These are phyloP conservation scores for Pythium aphanidermatum DNA, from an alignment of 352 stramenopile genomes.

Conservation along the genomic window DNA sequence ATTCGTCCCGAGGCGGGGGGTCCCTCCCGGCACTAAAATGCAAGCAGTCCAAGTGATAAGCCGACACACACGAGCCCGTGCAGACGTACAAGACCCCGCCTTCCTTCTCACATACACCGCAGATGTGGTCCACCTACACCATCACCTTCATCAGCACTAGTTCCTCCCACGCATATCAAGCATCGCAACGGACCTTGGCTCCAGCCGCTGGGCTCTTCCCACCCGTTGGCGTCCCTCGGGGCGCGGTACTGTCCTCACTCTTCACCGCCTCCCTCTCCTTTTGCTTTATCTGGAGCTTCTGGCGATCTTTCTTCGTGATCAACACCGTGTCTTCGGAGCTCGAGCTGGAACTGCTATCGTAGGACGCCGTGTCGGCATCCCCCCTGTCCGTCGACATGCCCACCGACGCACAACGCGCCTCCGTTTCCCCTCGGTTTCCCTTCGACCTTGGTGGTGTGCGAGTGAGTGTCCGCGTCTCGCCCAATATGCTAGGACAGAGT, in stretches of 20 bases:
- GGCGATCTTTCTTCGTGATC: slow-evolving; percentile 58
- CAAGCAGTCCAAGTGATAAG: slow-evolving; percentile 59
- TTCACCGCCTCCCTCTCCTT: slow-evolving; percentile 37
- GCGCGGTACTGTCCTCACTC: not conserved
- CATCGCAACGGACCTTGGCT: not conserved
- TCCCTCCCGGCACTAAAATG: not conserved
- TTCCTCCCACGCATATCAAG: too few species aligned
- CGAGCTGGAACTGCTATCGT: slow-evolving; percentile 52
- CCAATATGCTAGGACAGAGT: too few species aligned
- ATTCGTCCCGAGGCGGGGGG: slow-evolving; percentile 20
- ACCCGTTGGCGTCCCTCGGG: not conserved
- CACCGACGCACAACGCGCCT: too few species aligned
- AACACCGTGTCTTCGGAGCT: slow-evolving; percentile 69
- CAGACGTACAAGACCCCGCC: slow-evolving; percentile 42
- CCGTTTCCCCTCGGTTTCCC: too few species aligned
- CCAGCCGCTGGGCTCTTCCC: not conserved
- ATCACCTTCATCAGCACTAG: not conserved
- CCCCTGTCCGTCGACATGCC: slow-evolving; percentile 9
- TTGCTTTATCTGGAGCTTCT: slow-evolving; percentile 56
- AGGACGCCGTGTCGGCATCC: slow-evolving; percentile 8
- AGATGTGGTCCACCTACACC: slow-evolving; percentile 50
- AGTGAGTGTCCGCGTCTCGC: too few species aligned
- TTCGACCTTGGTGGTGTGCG: too few species aligned
- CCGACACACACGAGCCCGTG: slow-evolving; percentile 61
- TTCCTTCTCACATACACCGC: slow-evolving; percentile 59